phyloP scores from a whole-genome alignment of 192 early-diverging fungal genomes.

The Coemansia nantahalensis region DNA sequence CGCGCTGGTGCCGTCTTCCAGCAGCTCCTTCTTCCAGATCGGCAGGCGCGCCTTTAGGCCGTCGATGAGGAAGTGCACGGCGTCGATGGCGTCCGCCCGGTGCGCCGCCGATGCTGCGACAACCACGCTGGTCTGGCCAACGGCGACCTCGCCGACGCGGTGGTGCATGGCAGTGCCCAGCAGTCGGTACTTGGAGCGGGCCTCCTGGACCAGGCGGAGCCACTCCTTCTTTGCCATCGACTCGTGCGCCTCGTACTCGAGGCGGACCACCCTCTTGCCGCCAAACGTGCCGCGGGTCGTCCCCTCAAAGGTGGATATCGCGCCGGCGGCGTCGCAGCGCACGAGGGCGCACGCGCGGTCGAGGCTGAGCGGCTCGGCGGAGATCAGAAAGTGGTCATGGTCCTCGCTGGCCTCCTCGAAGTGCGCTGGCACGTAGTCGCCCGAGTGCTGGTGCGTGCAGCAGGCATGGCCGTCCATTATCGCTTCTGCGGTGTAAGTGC shows the following conservation, averaged over 20 bases:
- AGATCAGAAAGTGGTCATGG: slow-evolving; percentile 54
- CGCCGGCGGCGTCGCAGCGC: slow-evolving; percentile 71
- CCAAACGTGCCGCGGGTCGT: slow-evolving; percentile 84
- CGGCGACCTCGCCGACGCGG: slow-evolving; percentile 72
- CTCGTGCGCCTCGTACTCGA: slow-evolving; percentile 87
- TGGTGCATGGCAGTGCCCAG: slow-evolving; percentile 75
- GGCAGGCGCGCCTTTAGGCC: slow-evolving; percentile 83
- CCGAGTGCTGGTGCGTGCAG: slow-evolving; percentile 35
- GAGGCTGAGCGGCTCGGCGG: slow-evolving; percentile 57
- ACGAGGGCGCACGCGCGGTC: slow-evolving; percentile 63
- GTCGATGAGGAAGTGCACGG: slow-evolving; percentile 82
- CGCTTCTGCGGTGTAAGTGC: too few relatives aligned
- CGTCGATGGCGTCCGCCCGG: slow-evolving; percentile 70
- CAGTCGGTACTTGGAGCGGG: slow-evolving; percentile 64
- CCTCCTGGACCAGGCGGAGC: slow-evolving; percentile 57
- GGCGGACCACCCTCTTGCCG: slow-evolving; percentile 71
- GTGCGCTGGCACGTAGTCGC: slow-evolving; percentile 35
- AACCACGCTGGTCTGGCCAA: slow-evolving; percentile 77
- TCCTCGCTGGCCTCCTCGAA: slow-evolving; percentile 16
- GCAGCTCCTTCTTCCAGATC: slow-evolving; percentile 94
- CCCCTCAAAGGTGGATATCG: slow-evolving; percentile 84
- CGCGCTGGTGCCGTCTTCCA: slow-evolving; percentile 68
- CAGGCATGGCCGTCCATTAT: slow-evolving; percentile 21
- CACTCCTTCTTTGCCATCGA: slow-evolving; percentile 82
- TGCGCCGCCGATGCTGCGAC: slow-evolving; percentile 80